phyloP scores from a whole-genome alignment of 495 filamentous ascomycete genomes.

The Tuber aestivum region DNA sequence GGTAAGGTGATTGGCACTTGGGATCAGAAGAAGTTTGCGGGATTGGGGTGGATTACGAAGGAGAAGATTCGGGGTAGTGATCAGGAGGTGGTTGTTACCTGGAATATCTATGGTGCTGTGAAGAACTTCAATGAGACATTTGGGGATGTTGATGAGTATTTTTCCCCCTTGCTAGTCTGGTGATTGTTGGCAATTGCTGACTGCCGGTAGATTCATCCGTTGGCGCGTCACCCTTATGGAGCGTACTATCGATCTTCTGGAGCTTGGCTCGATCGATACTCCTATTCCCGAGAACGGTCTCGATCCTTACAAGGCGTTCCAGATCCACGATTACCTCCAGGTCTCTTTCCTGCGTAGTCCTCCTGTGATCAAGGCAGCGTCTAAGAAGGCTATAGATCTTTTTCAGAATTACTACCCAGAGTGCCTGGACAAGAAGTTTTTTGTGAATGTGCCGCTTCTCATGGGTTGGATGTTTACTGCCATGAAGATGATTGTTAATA shows the following conservation, averaged over 20 bases:
- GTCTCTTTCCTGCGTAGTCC: slow-evolving; percentile 74
- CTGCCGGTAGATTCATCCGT: slow-evolving; percentile 60
- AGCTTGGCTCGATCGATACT: slow-evolving; percentile 57
- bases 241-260: slow-evolving; percentile 62
- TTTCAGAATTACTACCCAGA: slow-evolving; percentile 79
- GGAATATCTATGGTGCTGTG: slow-evolving; percentile 80
- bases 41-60: slow-evolving; percentile 53
- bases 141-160: slow-evolving; percentile 67
- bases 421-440: slow-evolving; percentile 81
- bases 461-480: slow-evolving; percentile 80
- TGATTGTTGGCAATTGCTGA: slow-evolving; percentile 2
- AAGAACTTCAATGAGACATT: slow-evolving; percentile 69
- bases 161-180: not conserved
- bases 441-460: slow-evolving; percentile 79
- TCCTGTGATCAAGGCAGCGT: slow-evolving; percentile 61
- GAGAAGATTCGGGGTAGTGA: slow-evolving; percentile 8
- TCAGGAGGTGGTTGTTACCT: slow-evolving; percentile 49
- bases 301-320: slow-evolving; percentile 80
- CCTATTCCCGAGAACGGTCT: slow-evolving; percentile 62
- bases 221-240: slow-evolving; percentile 90
- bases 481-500: slow-evolving; percentile 71
- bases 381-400: slow-evolving; percentile 68
- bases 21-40: slow-evolving; percentile 55
- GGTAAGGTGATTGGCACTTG: slow-evolving; percentile 47
- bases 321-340: slow-evolving; percentile 84